These are phyloP conservation scores for Panellus pusillus DNA, from an alignment of 768 basidiomycete species.

Conservation along the genomic window DNA sequence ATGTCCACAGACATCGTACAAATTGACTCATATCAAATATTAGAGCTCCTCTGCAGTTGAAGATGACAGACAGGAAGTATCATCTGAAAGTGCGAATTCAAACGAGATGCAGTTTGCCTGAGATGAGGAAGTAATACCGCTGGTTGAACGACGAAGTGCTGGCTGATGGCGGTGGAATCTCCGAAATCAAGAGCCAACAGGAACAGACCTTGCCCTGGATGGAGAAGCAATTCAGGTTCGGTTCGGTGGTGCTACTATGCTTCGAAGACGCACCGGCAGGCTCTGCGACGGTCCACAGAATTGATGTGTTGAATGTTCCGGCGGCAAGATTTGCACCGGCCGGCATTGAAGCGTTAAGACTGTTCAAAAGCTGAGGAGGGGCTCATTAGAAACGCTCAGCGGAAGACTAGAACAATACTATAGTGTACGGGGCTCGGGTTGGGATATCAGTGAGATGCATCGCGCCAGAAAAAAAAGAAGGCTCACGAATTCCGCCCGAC, in stretches of 20 bases:
- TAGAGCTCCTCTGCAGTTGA: background rate
- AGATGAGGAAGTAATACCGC: constrained; percentile 5
- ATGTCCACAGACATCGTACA: too few species aligned
- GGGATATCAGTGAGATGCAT: background rate
- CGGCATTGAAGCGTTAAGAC: constrained; percentile 1
- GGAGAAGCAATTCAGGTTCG: background rate
- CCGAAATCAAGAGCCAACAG: background rate
- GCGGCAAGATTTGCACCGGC: constrained; percentile 1
- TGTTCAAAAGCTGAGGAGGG: background rate
- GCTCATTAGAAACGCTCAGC: background rate
- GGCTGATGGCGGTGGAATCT: background rate
- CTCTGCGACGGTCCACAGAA: constrained; percentile 10
- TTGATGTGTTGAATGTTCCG: constrained; percentile 6
- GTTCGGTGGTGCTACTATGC: background rate
- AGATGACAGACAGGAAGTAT: constrained; percentile 1
- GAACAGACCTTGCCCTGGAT: constrained; percentile 8
- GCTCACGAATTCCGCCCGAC: constrained; percentile 9
- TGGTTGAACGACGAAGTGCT: constrained; percentile 6
- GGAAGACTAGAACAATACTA: background rate
- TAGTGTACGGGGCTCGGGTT: constrained; percentile 5
- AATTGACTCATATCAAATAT: too few species aligned
- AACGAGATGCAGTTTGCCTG: constrained; percentile 2
- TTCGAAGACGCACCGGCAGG: constrained; percentile 3
- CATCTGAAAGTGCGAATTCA: background rate
- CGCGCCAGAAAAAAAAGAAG: background rate